Evolutionary conservation across 768 basidiomycete species (phyloP).

Genomic region (Calocybe indica): DNA sequence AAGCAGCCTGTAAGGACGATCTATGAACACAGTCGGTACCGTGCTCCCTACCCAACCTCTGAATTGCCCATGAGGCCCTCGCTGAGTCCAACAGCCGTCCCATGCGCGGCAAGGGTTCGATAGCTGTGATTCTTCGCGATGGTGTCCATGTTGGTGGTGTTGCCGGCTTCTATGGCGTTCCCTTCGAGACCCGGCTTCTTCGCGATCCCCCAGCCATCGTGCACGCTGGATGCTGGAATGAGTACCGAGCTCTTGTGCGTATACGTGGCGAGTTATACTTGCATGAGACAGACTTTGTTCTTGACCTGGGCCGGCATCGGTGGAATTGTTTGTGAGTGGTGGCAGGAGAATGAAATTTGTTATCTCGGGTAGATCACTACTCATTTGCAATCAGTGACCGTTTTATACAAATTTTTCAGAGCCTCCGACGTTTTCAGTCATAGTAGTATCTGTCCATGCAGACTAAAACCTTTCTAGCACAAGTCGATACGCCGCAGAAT

Average conservation of each 20-base stretch:
- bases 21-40: not conserved
- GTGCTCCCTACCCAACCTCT: conserved; percentile 77
- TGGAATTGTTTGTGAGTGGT: too few relatives aligned
- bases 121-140: conserved; percentile 74
- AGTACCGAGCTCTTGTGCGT: too few relatives aligned
- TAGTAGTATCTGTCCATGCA: too few relatives aligned
- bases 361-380: too few relatives aligned
- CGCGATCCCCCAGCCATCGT: conserved; percentile 94
- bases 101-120: conserved; percentile 75
- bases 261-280: conserved; percentile 16
- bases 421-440: too few relatives aligned
- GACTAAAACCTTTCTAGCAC: too few relatives aligned
- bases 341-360: too few relatives aligned
- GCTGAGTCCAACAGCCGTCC: conserved; percentile 85
- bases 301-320: conserved; percentile 38
- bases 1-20: not conserved
- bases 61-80: conserved; percentile 98
- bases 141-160: conserved; percentile 85
- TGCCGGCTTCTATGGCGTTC: conserved; percentile 81
- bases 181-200: conserved; percentile 66
- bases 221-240: conserved; percentile 48
- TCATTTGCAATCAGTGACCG: too few relatives aligned
- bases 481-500: too few relatives aligned
- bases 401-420: too few relatives aligned
- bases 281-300: conserved; percentile 93